Evolutionary conservation across 2,329 filamentous ascomycete species (phyloP).

Genomic region (Fusarium sp.): DNA sequence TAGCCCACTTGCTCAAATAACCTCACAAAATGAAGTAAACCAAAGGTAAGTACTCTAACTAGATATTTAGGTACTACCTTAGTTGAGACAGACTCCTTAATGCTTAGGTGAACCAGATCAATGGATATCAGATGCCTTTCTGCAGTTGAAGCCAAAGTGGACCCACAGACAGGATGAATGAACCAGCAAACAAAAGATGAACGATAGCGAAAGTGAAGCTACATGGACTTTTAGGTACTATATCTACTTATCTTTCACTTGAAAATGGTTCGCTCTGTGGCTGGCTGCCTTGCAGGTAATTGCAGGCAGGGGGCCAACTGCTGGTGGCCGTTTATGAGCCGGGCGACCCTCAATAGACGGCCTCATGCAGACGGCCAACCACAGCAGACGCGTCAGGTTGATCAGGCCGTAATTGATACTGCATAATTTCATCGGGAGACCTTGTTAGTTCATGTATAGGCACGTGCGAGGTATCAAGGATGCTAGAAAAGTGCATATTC

Average conservation of each 20-base stretch:
- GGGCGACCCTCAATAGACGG: neutral
- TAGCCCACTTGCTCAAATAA: neutral
- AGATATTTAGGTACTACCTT: neutral
- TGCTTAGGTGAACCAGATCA: neutral
- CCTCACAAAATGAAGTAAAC: neutral
- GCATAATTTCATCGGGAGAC: neutral
- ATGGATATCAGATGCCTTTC: neutral
- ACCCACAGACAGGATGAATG: neutral
- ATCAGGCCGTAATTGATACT: neutral
- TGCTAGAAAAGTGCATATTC: neutral
- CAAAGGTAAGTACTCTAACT: neutral
- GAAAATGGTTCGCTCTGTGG: neutral
- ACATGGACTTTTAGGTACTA: neutral
- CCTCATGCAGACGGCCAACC: constrained; percentile 7
- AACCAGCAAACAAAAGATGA: neutral
- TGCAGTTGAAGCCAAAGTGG: neutral
- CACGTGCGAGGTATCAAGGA: neutral
- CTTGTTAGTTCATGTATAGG: neutral
- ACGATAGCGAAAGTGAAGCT: neutral
- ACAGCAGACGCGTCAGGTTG: neutral
- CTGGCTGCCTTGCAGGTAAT: constrained; percentile 7
- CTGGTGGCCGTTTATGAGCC: neutral
- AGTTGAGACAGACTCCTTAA: neutral
- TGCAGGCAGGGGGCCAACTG: constrained; percentile 7
- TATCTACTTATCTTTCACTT: neutral